Percentiles rank a stretch among this genome's conserved stretches.
phyloP scores from a whole-genome alignment of 2,329 filamentous ascomycete species.

The Calonectria fujianensis region DNA sequence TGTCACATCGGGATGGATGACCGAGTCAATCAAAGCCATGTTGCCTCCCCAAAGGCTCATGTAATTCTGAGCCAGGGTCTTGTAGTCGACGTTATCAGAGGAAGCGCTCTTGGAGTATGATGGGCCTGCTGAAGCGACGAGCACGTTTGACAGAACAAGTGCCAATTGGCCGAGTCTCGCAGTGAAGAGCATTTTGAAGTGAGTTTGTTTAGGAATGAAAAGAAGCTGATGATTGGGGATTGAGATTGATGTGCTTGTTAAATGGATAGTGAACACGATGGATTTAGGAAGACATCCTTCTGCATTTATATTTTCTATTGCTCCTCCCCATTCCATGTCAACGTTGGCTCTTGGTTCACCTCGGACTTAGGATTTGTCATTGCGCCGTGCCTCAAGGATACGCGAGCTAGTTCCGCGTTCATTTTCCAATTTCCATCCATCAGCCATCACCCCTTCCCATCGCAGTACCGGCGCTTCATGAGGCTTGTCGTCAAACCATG shows the following conservation, averaged over 20 bases:
- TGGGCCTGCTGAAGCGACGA: neutral
- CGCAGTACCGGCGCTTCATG: neutral
- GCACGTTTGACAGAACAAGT: neutral
- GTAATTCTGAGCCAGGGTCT: constrained; percentile 20
- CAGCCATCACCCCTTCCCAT: neutral
- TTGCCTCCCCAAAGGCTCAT: constrained; percentile 29
- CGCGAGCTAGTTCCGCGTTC: neutral
- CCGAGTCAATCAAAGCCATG: neutral
- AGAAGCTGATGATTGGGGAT: too few species aligned
- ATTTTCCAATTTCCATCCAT: neutral
- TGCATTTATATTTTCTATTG: neutral
- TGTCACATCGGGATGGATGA: constrained; percentile 27
- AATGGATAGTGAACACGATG: neutral
- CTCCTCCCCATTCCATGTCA: neutral
- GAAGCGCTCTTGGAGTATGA: neutral
- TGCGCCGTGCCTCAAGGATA: neutral
- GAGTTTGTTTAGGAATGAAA: neutral
- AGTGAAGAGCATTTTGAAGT: neutral
- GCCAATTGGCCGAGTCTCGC: neutral
- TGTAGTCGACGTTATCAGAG: neutral
- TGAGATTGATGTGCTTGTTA: neutral
- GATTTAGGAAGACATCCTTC: neutral
- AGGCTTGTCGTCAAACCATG: neutral
- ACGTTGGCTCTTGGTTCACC: neutral
- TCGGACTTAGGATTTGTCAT: neutral